These are phyloP conservation scores for Suhomyces atakaporum DNA, from an alignment of 1,139 yeast species.

Conservation along the genomic window DNA sequence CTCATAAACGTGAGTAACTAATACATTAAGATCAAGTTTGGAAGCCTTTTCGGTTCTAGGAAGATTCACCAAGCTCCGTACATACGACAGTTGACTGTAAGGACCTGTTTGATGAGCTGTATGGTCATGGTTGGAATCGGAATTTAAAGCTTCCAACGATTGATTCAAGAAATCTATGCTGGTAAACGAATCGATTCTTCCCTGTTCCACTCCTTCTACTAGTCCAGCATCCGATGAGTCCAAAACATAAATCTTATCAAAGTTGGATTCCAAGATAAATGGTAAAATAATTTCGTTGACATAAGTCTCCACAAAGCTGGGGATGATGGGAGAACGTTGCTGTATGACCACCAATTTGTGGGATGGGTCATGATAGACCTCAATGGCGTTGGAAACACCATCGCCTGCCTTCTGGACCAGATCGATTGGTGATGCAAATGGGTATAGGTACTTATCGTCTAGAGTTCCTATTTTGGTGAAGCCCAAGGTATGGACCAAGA, in stretches of 20 bases:
- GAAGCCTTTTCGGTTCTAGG: conserved; percentile 7
- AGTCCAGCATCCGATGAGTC: conserved; percentile 75
- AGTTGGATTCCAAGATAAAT: conserved; percentile 40
- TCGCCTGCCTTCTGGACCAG: conserved; percentile 17
- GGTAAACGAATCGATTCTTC: conserved; percentile 33
- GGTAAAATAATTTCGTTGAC: conserved; percentile 56
- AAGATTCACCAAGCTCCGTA: conserved; percentile 5
- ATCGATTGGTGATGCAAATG: conserved; percentile 84
- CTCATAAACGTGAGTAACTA: conserved; percentile 69
- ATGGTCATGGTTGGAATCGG: no score
- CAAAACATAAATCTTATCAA: conserved; percentile 54
- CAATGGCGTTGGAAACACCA: conserved; percentile 62
- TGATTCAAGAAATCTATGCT: conserved; percentile 35
- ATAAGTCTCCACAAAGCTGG: conserved; percentile 57
- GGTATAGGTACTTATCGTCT: conserved; percentile 65
- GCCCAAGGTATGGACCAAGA: conserved; percentile 63
- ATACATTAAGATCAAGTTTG: conserved; percentile 22
- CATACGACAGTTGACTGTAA: conserved; percentile 10
- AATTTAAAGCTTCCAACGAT: conserved; percentile 33
- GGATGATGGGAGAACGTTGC: conserved; percentile 81
- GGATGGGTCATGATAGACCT: conserved; percentile 49
- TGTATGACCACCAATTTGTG: conserved; percentile 61
- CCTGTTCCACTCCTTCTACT: conserved; percentile 26
- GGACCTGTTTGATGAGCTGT: no score
- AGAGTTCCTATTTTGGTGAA: conserved; percentile 55